Base-by-base conservation (phyloP, 164 flowering plant species). In the Tinospora cordifolia region DNA sequence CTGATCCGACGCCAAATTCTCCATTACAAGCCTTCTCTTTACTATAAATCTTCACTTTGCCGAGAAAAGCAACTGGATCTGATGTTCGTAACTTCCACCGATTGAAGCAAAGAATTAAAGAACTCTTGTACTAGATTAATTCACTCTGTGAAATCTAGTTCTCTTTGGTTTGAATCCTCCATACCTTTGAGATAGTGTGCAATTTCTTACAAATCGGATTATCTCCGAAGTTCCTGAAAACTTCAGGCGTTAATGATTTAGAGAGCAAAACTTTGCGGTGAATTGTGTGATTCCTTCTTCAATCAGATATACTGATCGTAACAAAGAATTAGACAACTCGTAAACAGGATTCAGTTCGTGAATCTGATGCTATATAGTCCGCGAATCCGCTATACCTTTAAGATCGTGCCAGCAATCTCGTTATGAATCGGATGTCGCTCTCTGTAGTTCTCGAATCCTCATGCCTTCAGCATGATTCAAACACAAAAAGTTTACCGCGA, bases 1-100 rank as follows among this genome's bases (percentile, higher is more conserved):
- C 65, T 79, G 84, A 17, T 91, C 95, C 2, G 98, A 90, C 7
- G 79, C 85, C 0, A 92, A 90, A 74, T 88, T 90, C 68, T 85
- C 88, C 98, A 94, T 94, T 69, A 71, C 81, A 14, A 8, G 46
- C 59, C 47, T 54, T 12, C 24, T 14, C 44, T 44, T 51, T n/a
- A 51, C 59, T 30, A 30, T 30, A 30, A 30, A 30, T 30, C 3
- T 30, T 4, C 36, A 30, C 36, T 30, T 30, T 30, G 36, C 36
- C 36, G 36, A 8, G 36, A 8, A 8, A 54, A 57, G 36, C 34
- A 60, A 60, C 27, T 21, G 25, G 63, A 60, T 60, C 63, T 22
- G 9, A 22, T 24, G 13, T 26, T 10, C 22, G 15, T 60, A 60
- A 24, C 34, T 26, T 47, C 15, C 34, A 60, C 59, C 24, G 30